Evolutionary conservation across 2,329 filamentous ascomycete species (phyloP).

Genomic region (Arachnopeziza araneosa): DNA sequence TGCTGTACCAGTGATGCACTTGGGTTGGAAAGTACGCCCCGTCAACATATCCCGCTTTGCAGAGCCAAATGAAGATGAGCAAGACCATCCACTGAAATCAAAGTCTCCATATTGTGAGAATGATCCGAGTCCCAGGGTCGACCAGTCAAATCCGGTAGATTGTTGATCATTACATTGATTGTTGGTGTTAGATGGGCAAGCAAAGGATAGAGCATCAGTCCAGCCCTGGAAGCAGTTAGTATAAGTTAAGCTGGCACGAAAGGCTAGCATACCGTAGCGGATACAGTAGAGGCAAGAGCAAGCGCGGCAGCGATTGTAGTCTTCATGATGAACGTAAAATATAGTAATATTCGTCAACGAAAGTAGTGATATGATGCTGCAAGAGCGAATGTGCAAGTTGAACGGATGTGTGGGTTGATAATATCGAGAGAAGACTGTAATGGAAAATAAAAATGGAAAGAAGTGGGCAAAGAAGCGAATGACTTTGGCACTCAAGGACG

Average conservation of each 20-base stretch:
- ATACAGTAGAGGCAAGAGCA: slow-evolving; percentile 39
- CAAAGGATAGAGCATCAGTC: slow-evolving; percentile 50
- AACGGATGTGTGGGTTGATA: not conserved
- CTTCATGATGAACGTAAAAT: slow-evolving; percentile 13
- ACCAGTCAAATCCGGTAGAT: slow-evolving; percentile 66
- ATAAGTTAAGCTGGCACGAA: not conserved
- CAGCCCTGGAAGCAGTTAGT: slow-evolving; percentile 35
- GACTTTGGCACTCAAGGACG: slow-evolving; percentile 35
- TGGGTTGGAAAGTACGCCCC: slow-evolving; percentile 41
- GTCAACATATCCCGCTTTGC: slow-evolving; percentile 48
- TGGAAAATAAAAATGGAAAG: slow-evolving; percentile 35
- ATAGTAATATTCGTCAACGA: slow-evolving; percentile 37
- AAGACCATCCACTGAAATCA: slow-evolving; percentile 67
- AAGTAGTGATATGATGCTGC: slow-evolving; percentile 17
- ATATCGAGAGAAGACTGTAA: slow-evolving; percentile 9
- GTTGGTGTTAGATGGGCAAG: slow-evolving; percentile 64
- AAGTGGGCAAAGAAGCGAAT: slow-evolving; percentile 37
- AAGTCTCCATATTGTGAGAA: slow-evolving; percentile 68
- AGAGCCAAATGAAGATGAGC: slow-evolving; percentile 50
- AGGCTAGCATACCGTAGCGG: slow-evolving; percentile 33
- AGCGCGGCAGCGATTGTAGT: slow-evolving; percentile 33
- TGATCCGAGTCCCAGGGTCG: slow-evolving; percentile 51
- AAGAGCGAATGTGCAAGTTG: slow-evolving; percentile 22
- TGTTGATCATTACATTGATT: slow-evolving; percentile 73
- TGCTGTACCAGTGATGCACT: slow-evolving; percentile 55